Percentiles rank a stretch among this genome's conserved stretches.
These are phyloP conservation scores for Aspergillus eucalypticola DNA, from an alignment of 2,329 filamentous ascomycete genomes.

Conservation along the genomic window DNA sequence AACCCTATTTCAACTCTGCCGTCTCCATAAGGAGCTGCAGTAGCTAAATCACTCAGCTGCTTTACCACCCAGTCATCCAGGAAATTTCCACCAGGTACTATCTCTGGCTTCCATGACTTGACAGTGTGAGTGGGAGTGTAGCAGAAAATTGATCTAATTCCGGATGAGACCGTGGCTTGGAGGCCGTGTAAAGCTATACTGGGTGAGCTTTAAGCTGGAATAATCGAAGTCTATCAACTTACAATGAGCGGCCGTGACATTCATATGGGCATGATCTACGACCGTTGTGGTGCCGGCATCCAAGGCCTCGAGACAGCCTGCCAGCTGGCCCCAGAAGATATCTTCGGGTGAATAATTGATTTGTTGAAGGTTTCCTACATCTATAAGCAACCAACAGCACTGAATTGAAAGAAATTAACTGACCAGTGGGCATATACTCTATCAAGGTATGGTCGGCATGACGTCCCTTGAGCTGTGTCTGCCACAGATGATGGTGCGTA, in stretches of 20 bases:
- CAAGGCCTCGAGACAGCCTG: slow-evolving; percentile 24
- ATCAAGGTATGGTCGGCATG: slow-evolving; percentile 44
- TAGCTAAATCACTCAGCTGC: slow-evolving; percentile 20
- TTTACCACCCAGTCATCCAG: slow-evolving; percentile 28
- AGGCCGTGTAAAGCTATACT: slow-evolving; percentile 23
- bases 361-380: slow-evolving; percentile 21
- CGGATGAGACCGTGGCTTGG: slow-evolving; percentile 28
- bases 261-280: slow-evolving; percentile 36
- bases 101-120: slow-evolving; percentile 25
- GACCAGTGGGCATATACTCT: slow-evolving; percentile 36
- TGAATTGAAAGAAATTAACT: neutral
- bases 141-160: slow-evolving; percentile 32
- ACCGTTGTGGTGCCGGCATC: slow-evolving; percentile 30
- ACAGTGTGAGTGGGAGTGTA: slow-evolving; percentile 24
- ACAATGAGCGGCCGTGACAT: slow-evolving; percentile 28
- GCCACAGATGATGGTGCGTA: slow-evolving; percentile 49
- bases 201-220: neutral
- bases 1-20: slow-evolving; percentile 30
- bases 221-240: neutral
- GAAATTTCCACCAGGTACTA: slow-evolving; percentile 17
- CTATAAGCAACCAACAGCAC: neutral
- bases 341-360: slow-evolving; percentile 42
- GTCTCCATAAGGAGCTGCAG: slow-evolving; percentile 24
- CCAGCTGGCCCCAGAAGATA: slow-evolving; percentile 47
- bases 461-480: slow-evolving; percentile 43